Evolutionary conservation across 192 early-diverging fungal species (phyloP), one percentile per base, ranked within the genome.

Genomic region (Dissophora globulifera): DNA sequence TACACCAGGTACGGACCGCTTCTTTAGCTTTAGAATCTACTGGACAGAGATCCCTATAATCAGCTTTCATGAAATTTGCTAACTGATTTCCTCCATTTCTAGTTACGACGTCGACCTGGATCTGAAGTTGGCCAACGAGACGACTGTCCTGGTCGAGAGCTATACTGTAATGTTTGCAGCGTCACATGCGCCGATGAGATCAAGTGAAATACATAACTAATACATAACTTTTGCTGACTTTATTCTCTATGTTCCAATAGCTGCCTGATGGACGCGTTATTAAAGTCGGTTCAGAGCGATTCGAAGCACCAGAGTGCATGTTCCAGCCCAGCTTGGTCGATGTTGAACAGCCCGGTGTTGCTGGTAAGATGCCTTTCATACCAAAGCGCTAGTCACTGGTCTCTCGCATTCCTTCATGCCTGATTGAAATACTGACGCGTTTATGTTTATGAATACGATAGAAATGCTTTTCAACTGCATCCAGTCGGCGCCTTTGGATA

Each of bases 261-360:
- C 89, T 99, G 32, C 98, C 98, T 42, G 98, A 99, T 78, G 98
- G 98, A 20, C 93, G 95, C 40, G 88, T 98, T 27, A 99, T 99
- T 81, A 99, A 97, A 78, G 91, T 99, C 23, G 97, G 98, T 11
- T 96, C 95, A 16, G 98, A 99, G 82, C 82, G 98, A 54, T 99
- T 97, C 82, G 94, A 98, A 75, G 98, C 96, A 10, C 96, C 98
- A 33, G 98, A 99, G 78, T 96, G 95, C 58, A 84, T 99, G 79
- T 98, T 99, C 93, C 95, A 98, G 62, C 98, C 98, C 40, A 91
- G 96, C 74, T 89, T 99, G 50, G 91, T 99, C 48, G 96, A 98
- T 78, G 90, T 95, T 45, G 98, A 99, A 72, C 87, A 93, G 12
- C 84, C 89, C 7, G 98, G 98, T 42, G 88, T 99, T 50, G 96